Conservation (phyloP, 2,329 filamentous ascomycete species). For the Chrysoporthe puriensis region DNA sequence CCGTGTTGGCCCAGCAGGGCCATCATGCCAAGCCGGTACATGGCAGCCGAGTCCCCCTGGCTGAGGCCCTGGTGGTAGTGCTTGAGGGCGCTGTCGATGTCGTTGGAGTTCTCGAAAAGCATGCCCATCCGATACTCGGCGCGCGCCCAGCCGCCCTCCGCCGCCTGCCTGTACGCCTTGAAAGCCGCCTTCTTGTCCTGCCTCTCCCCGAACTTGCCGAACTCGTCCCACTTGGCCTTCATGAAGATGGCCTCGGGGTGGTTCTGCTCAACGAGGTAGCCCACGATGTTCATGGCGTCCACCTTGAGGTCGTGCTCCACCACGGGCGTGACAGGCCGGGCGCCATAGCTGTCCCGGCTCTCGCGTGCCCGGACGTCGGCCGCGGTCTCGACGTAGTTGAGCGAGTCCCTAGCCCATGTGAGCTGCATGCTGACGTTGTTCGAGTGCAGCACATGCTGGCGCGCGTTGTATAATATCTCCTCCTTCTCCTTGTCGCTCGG, state of each 20-base stretch:
- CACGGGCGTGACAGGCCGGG: constrained; percentile 76
- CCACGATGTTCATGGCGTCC: constrained; percentile 90
- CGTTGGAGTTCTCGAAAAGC: constrained; percentile 95
- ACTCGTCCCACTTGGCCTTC: constrained; percentile 95
- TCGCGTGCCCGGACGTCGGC: constrained; percentile 76
- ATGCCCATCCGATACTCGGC: constrained; percentile 98
- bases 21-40: constrained; percentile 93
- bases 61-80: constrained; percentile 86
- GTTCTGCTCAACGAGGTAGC: constrained; percentile 85
- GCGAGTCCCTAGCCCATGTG: constrained; percentile 91
- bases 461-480: constrained; percentile 81
- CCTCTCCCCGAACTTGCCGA: constrained; percentile 90
- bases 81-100: constrained; percentile 85
- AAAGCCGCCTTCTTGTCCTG: constrained; percentile 96
- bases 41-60: constrained; percentile 84
- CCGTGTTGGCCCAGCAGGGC: constrained; percentile 91
- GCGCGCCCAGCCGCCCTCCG: constrained; percentile 81
- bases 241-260: constrained; percentile 96
- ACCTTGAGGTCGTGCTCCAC: constrained; percentile 85
- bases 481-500: constrained; percentile 95
- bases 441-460: constrained; percentile 82
- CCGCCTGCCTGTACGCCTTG: constrained; percentile 80
- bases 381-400: constrained; percentile 85
- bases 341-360: constrained; percentile 41
- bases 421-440: constrained; percentile 97